A percentile compares a stretch with the other conserved stretches of the same genome.
Conservation (phyloP, 805 yeast genomes). For the Zygotorulaspora chibaensis region DNA sequence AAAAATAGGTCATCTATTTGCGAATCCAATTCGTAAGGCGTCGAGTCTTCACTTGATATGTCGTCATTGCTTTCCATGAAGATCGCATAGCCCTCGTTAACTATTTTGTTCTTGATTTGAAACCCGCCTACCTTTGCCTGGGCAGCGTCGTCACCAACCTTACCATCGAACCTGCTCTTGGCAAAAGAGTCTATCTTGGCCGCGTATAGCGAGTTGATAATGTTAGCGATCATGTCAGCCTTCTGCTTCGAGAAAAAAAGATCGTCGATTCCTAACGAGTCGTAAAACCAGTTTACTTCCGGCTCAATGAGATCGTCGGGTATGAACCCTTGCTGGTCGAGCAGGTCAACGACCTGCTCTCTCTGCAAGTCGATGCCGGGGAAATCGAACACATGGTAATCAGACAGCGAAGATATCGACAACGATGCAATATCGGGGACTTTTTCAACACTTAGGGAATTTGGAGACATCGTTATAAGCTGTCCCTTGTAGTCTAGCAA, state of each 20-base stretch:
- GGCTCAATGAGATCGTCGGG: constrained; percentile 82
- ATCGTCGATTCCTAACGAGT: constrained; percentile 83
- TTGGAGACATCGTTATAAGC: neutral
- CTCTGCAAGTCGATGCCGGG: constrained; percentile 77
- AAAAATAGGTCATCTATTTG: constrained; percentile 79
- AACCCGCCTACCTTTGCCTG: constrained; percentile 23
- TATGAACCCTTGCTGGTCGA: constrained; percentile 81
- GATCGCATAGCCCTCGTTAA: constrained; percentile 77
- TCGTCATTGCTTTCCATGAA: constrained; percentile 63
- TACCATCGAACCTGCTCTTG: constrained; percentile 42
- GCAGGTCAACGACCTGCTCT: constrained; percentile 71
- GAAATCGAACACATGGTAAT: constrained; percentile 72
- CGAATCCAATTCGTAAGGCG: constrained; percentile 56
- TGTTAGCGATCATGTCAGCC: constrained; percentile 72
- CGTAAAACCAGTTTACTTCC: constrained; percentile 88
- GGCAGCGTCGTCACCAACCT: constrained; percentile 2
- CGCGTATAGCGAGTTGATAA: constrained; percentile 84
- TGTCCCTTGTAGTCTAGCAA: no score
- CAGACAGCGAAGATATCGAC: constrained; percentile 46
- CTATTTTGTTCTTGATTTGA: constrained; percentile 74
- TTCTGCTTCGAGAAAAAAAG: constrained; percentile 85
- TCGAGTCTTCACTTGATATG: constrained; percentile 32
- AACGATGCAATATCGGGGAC: constrained; percentile 39
- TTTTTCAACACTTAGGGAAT: constrained; percentile 4
- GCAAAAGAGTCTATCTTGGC: constrained; percentile 90